Percentiles rank a stretch among this genome's conserved stretches.
These are phyloP conservation scores for Phialophora chinensis DNA, from an alignment of 2,329 filamentous ascomycete genomes.

Conservation along the genomic window DNA sequence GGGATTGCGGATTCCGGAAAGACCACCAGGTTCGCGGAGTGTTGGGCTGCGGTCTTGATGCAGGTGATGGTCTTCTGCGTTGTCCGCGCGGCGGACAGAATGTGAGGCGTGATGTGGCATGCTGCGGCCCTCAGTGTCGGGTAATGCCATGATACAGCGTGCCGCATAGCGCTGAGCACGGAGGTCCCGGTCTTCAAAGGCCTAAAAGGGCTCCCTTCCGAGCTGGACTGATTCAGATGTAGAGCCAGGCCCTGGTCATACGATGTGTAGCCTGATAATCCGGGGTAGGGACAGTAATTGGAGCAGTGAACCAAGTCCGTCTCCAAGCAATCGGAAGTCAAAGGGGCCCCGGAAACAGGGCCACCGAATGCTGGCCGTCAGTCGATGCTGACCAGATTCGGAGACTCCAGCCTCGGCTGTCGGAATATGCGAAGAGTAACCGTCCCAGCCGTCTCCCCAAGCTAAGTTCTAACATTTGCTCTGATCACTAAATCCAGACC, in stretches of 20 bases:
- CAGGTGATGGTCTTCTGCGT: constrained; percentile 55
- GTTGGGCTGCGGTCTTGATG: constrained; percentile 53
- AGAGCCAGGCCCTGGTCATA: background rate
- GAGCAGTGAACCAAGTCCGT: background rate
- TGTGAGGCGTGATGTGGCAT: constrained; percentile 52
- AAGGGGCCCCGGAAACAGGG: background rate
- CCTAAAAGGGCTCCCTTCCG: constrained; percentile 13
- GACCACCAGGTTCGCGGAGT: constrained; percentile 57
- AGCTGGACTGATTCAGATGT: background rate
- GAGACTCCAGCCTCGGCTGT: constrained; percentile 29
- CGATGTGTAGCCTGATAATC: constrained; percentile 19
- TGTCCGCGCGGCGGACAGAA: constrained; percentile 55
- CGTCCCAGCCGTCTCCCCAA: constrained; percentile 3
- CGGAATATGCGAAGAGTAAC: constrained; percentile 22
- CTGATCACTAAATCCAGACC: constrained; percentile 22
- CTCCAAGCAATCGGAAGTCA: constrained; percentile 8
- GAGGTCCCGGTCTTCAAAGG: background rate
- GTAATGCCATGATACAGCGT: constrained; percentile 40
- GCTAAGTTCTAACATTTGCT: constrained; percentile 1
- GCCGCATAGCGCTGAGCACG: background rate
- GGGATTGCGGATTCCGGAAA: constrained; percentile 62
- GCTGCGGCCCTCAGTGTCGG: constrained; percentile 39
- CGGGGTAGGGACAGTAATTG: background rate
- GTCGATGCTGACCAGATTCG: constrained; percentile 7
- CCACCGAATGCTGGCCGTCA: too few species aligned